Evolutionary conservation across 75 land plant genomes (phyloP).

Genomic region (Sequoia sempervirens): DNA sequence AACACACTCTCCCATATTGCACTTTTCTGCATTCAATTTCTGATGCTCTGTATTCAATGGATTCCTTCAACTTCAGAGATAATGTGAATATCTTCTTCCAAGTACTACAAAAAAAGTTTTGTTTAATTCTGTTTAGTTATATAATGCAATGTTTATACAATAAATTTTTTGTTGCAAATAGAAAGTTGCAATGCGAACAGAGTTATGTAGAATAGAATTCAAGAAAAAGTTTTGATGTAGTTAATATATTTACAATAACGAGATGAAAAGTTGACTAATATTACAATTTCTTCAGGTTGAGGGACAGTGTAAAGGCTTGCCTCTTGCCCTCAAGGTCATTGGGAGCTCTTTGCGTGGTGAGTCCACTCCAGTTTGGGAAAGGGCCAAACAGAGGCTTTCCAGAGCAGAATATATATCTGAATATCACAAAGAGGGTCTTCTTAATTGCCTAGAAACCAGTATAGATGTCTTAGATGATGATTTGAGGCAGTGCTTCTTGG

Average conservation of each 20-base stretch:
- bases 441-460: constrained; percentile 44
- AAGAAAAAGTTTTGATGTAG: neutral
- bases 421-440: constrained; percentile 43
- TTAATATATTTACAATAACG: neutral
- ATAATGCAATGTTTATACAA: neutral
- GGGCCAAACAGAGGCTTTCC: constrained; percentile 36
- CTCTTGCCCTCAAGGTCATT: constrained; percentile 63
- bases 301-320: constrained; percentile 53
- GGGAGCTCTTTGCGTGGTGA: constrained; percentile 45
- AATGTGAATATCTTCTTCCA: neutral
- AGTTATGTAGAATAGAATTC: neutral
- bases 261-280: neutral
- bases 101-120: neutral
- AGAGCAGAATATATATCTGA: constrained; percentile 44
- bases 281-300: constrained; percentile 23
- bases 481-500: constrained; percentile 50
- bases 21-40: neutral
- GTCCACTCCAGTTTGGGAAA: constrained; percentile 34
- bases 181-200: neutral
- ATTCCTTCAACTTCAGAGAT: neutral
- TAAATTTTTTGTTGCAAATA: too few relatives aligned
- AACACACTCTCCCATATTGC: neutral
- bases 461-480: constrained; percentile 23
- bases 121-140: too few relatives aligned
- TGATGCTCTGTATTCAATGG: neutral